These are phyloP conservation scores for Paraphoma sp. DNA, from an alignment of 2,329 filamentous ascomycete species.

Conservation along the genomic window DNA sequence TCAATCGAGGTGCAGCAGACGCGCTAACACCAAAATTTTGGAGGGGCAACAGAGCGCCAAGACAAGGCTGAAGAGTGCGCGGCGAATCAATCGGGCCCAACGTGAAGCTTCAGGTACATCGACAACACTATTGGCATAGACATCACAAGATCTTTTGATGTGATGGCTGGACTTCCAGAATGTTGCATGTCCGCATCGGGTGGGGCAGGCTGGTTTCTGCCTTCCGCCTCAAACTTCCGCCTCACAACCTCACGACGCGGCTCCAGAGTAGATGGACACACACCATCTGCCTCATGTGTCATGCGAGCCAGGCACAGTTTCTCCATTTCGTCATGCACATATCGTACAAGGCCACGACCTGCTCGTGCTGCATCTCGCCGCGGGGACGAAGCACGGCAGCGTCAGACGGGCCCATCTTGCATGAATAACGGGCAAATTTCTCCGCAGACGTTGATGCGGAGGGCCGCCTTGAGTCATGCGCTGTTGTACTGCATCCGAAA, in stretches of 20 bases:
- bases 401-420: background rate
- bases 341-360: background rate
- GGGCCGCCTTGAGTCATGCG: background rate
- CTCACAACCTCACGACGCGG: background rate
- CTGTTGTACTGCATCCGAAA: background rate
- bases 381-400: background rate
- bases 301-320: background rate
- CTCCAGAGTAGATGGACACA: background rate
- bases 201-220: no score
- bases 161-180: background rate
- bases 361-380: slow-evolving; percentile 1
- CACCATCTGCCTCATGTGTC: background rate
- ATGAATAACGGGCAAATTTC: slow-evolving; percentile 1
- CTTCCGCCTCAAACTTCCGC: background rate
- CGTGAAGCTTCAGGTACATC: background rate
- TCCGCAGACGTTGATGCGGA: background rate
- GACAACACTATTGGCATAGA: no score
- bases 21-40: slow-evolving; percentile 35
- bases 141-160: no score
- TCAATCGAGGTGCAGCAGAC: slow-evolving; percentile 25
- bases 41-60: slow-evolving; percentile 26
- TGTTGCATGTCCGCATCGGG: background rate
- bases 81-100: no score
- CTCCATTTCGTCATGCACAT: slow-evolving; percentile 2
- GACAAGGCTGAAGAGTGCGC: slow-evolving; percentile 6